Conservation (phyloP, 1,284 basidiomycete genomes). For the Phylloboletellus chloephorus region DNA sequence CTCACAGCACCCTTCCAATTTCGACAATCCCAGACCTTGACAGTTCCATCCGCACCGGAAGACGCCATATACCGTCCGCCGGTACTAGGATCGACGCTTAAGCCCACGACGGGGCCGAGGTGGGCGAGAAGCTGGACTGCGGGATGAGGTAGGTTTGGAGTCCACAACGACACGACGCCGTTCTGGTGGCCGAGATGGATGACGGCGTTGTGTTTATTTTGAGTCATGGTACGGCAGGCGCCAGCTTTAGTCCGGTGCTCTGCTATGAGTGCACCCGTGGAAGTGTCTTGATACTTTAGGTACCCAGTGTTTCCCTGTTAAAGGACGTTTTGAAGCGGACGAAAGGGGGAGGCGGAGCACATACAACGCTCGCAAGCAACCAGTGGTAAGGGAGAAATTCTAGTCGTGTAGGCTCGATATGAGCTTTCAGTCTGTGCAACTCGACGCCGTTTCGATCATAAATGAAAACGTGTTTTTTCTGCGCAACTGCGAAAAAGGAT, state of each 20-base stretch:
- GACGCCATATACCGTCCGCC: constrained; percentile 91
- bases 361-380: constrained; percentile 79
- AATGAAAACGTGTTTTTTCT: constrained; percentile 95
- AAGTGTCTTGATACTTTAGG: constrained; percentile 96
- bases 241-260: constrained; percentile 92
- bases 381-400: constrained; percentile 97
- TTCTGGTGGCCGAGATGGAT: constrained; percentile 93
- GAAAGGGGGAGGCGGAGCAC: constrained; percentile 26
- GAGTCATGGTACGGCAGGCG: constrained; percentile 80
- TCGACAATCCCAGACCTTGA: constrained; percentile 95
- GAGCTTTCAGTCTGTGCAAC: constrained; percentile 78
- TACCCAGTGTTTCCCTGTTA: constrained; percentile 80
- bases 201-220: constrained; percentile 90
- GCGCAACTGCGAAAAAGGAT: constrained; percentile 90
- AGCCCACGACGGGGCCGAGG: constrained; percentile 77
- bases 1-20: constrained; percentile 89
- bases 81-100: constrained; percentile 79
- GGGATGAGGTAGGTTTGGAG: constrained; percentile 87
- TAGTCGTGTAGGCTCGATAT: constrained; percentile 87
- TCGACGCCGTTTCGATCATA: constrained; percentile 95
- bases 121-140: constrained; percentile 92
- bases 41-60: constrained; percentile 79
- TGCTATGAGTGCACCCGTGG: constrained; percentile 83
- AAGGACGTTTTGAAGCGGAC: not conserved
- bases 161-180: constrained; percentile 92